Evolutionary conservation across 768 basidiomycete species (phyloP).

Genomic region (Naganishia vaughanmartiniae): DNA sequence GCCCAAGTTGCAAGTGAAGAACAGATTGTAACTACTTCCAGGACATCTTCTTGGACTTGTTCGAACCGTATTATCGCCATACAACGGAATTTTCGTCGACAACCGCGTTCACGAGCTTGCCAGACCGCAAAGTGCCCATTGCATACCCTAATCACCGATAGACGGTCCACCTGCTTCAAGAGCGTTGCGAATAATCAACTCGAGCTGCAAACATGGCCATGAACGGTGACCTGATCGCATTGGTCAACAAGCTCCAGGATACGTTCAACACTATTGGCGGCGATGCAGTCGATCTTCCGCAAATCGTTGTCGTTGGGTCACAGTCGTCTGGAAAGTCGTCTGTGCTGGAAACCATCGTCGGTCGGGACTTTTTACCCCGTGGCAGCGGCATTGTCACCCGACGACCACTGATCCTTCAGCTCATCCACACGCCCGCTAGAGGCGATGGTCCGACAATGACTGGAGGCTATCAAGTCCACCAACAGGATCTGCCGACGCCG

Average conservation of each 20-base stretch:
- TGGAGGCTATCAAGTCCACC: conserved; percentile 5
- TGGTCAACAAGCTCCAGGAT: conserved; percentile 87
- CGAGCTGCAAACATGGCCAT: conserved; percentile 57
- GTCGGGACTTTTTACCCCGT: conserved; percentile 60
- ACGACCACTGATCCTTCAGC: conserved; percentile 88
- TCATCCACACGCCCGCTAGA: conserved; percentile 75
- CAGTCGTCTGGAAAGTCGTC: conserved; percentile 91
- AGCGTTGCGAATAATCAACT: background rate
- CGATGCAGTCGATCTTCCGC: conserved; percentile 55
- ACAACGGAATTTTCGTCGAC: background rate
- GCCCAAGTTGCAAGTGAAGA: background rate
- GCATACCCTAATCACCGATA: conserved; percentile 12
- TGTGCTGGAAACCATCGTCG: conserved; percentile 88
- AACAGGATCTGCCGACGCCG: conserved; percentile 17
- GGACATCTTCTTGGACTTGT: background rate
- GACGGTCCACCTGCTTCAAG: background rate
- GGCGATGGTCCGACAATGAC: conserved; percentile 17
- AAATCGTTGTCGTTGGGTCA: conserved; percentile 69
- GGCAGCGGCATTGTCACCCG: conserved; percentile 89
- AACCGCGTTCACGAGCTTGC: background rate
- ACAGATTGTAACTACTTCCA: background rate
- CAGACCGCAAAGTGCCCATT: background rate
- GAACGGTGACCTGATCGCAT: conserved; percentile 90
- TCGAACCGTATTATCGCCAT: background rate
- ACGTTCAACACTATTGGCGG: conserved; percentile 54